phyloP scores from a whole-genome alignment of 148 eudicot species.

The Cornus suecica region DNA sequence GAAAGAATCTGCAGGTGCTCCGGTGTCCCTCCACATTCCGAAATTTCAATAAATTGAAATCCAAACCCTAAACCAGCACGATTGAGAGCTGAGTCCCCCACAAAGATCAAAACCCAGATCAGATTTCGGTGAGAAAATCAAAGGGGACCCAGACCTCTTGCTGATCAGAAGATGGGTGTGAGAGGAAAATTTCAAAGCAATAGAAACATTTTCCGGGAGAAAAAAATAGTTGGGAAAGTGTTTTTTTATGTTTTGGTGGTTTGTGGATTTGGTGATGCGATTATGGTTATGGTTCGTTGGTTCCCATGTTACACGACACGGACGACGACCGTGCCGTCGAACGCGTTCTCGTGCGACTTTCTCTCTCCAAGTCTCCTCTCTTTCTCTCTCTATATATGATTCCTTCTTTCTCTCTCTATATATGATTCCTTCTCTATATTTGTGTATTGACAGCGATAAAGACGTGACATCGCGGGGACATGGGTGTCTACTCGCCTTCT shows the following conservation, averaged over 20 bases:
- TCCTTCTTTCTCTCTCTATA: background rate
- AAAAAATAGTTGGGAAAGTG: constrained; percentile 5
- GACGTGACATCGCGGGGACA: constrained; percentile 20
- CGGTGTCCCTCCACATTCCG: constrained; percentile 74
- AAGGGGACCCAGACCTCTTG: constrained; percentile 30
- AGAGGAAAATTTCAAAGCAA: constrained; percentile 15
- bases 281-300: background rate
- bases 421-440: too few species aligned
- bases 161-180: background rate
- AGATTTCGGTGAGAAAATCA: constrained; percentile 16
- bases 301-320: background rate
- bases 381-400: background rate
- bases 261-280: background rate
- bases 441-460: constrained; percentile 3
- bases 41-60: background rate
- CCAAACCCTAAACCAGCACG: constrained; percentile 17
- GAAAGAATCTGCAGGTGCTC: constrained; percentile 76
- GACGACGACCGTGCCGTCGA: background rate
- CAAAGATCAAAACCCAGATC: constrained; percentile 14
- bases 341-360: background rate
- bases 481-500: constrained; percentile 17
- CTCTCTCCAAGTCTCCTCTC: background rate
- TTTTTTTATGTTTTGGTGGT: background rate
- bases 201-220: background rate
- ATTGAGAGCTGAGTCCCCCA: constrained; percentile 18